Evolutionary conservation across 768 basidiomycete genomes (phyloP).

Genomic region (button mushroom (Agaricus bisporus)): DNA sequence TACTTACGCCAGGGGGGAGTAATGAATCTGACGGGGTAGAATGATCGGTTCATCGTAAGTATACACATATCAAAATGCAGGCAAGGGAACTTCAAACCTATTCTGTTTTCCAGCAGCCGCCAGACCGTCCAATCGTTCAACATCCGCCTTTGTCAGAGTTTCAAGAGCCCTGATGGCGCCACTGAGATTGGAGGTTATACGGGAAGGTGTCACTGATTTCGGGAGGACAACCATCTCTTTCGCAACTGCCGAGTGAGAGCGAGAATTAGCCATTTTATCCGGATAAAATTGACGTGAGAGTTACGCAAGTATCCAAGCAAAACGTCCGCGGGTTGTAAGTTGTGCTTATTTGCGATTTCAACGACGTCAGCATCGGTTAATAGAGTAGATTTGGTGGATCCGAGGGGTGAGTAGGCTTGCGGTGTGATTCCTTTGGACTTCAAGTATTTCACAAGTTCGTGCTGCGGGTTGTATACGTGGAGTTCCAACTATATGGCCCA

Average conservation of each 20-base stretch:
- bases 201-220: conserved; percentile 69
- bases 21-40: conserved; percentile 35
- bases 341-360: conserved; percentile 54
- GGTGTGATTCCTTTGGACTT: conserved; percentile 61
- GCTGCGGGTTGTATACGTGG: conserved; percentile 73
- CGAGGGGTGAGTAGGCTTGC: conserved; percentile 80
- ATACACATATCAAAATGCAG: conserved; percentile 2
- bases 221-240: conserved; percentile 65
- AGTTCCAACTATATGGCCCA: conserved; percentile 51
- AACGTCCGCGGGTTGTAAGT: conserved; percentile 48
- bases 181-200: conserved; percentile 55
- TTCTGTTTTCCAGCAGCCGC: conserved; percentile 61
- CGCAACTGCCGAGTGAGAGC: conserved; percentile 34
- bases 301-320: conserved; percentile 59
- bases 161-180: conserved; percentile 42
- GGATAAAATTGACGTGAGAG: conserved; percentile 1
- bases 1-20: conserved; percentile 67
- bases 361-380: conserved; percentile 54
- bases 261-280: not conserved
- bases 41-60: not conserved
- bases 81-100: conserved; percentile 27
- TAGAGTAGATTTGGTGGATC: conserved; percentile 61
- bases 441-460: conserved; percentile 57
- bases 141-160: conserved; percentile 44
- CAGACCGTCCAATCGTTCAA: conserved; percentile 50